Percentiles rank a stretch among this genome's conserved stretches.
Evolutionary conservation across 495 filamentous ascomycete genomes (phyloP).

Genomic region (Terfezia claveryi): DNA sequence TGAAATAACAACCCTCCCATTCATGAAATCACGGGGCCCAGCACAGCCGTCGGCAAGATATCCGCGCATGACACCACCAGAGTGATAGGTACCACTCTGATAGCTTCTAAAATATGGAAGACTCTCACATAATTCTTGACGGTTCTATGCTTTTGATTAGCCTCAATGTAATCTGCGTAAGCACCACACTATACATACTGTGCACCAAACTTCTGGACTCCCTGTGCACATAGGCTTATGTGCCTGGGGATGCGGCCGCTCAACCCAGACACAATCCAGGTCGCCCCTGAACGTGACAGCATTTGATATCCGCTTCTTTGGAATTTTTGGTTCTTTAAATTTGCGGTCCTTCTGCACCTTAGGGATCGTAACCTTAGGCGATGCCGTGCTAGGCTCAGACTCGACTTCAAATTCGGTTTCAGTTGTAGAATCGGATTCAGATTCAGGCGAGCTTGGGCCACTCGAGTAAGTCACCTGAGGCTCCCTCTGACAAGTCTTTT

Average conservation of each 20-base stretch:
- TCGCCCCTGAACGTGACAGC: neutral
- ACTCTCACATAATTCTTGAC: constrained; percentile 43
- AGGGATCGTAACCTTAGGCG: neutral
- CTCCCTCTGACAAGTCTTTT: no score
- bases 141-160: constrained; percentile 21
- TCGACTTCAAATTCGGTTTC: no score
- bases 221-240: constrained; percentile 11
- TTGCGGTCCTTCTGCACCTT: neutral
- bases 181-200: constrained; percentile 5
- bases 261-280: neutral
- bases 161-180: neutral
- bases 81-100: constrained; percentile 37
- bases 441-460: no score
- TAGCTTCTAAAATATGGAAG: constrained; percentile 41
- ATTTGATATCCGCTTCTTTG: neutral
- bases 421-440: no score
- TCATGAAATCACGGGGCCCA: constrained; percentile 34
- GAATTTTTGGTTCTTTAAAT: no score
- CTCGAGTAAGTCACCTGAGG: no score
- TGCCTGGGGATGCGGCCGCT: constrained; percentile 5
- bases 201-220: constrained; percentile 13
- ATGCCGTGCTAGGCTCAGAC: no score
- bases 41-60: constrained; percentile 40
- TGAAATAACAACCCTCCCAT: constrained; percentile 43
- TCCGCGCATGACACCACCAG: constrained; percentile 27